Conservation (phyloP, 2,329 filamentous ascomycete species). For the Colletotrichum tropicicola region DNA sequence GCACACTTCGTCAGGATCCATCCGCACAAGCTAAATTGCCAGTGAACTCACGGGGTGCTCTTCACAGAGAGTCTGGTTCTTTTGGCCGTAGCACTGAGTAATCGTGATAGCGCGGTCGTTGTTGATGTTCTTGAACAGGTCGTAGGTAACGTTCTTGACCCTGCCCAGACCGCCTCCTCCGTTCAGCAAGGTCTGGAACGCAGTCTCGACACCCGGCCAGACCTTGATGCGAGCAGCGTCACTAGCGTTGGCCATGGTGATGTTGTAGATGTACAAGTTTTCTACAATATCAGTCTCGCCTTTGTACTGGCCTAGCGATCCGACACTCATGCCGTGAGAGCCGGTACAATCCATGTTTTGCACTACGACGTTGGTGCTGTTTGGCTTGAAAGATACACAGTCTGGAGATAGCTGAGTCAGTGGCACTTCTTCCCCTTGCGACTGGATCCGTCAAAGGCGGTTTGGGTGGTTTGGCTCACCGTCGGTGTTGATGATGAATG, state of each 20-base stretch:
- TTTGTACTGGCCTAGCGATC: conserved; percentile 74
- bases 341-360: conserved; percentile 75
- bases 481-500: conserved; percentile 70
- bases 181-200: conserved; percentile 64
- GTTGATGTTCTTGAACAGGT: conserved; percentile 63
- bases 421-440: no score
- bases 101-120: conserved; percentile 70
- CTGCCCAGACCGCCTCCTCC: conserved; percentile 65
- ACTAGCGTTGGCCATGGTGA: conserved; percentile 65
- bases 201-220: conserved; percentile 63
- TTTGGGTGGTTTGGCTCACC: conserved; percentile 33
- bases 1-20: neutral
- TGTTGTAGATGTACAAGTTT: conserved; percentile 71
- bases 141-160: conserved; percentile 70
- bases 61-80: conserved; percentile 41
- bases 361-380: conserved; percentile 73
- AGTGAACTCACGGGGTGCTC: conserved; percentile 36
- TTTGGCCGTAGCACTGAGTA: conserved; percentile 66
- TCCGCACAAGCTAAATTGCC: rapidly evolving
- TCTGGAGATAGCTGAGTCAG: conserved; percentile 39
- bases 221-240: conserved; percentile 78
- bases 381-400: conserved; percentile 80
- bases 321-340: conserved; percentile 78
- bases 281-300: conserved; percentile 73
- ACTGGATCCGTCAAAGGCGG: no score